Evolutionary conservation across 495 filamentous ascomycete genomes (phyloP).

Genomic region (Astrocystis sublimbata): DNA sequence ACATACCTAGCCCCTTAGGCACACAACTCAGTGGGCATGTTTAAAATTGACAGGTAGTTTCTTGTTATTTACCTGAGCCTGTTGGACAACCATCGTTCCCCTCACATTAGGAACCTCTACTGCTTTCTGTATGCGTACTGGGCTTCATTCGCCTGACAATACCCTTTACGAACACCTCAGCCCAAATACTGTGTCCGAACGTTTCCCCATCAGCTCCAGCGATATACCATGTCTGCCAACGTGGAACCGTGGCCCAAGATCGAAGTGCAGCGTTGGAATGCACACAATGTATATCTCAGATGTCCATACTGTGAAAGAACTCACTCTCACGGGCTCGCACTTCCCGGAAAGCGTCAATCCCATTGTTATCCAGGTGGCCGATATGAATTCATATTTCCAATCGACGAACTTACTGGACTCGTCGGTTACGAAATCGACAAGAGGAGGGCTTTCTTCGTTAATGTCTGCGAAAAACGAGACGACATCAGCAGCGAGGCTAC

Average conservation of each 20-base stretch:
- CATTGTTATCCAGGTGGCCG: not conserved
- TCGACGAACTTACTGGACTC: not conserved
- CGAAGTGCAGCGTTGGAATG: not conserved
- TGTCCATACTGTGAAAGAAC: not conserved
- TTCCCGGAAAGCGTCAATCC: not conserved
- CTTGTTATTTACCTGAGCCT: no score
- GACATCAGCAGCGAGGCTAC: not conserved
- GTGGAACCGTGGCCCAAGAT: not conserved
- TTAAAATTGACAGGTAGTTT: no score
- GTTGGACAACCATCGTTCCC: no score
- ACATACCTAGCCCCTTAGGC: no score
- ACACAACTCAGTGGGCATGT: no score
- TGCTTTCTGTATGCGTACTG: no score
- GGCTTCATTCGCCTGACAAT: no score
- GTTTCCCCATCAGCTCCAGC: no score
- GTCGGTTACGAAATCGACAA: conserved; percentile 1
- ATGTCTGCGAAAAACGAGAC: not conserved
- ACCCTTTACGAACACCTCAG: no score
- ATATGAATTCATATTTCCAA: conserved; percentile 1
- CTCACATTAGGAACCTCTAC: no score
- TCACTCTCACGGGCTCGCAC: not conserved
- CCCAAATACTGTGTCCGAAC: no score
- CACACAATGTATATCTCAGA: not conserved
- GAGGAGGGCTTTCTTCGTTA: not conserved
- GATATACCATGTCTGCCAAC: no score